Conservation (phyloP, 1,284 basidiomycete genomes). For the Papiliotrema laurentii region DNA sequence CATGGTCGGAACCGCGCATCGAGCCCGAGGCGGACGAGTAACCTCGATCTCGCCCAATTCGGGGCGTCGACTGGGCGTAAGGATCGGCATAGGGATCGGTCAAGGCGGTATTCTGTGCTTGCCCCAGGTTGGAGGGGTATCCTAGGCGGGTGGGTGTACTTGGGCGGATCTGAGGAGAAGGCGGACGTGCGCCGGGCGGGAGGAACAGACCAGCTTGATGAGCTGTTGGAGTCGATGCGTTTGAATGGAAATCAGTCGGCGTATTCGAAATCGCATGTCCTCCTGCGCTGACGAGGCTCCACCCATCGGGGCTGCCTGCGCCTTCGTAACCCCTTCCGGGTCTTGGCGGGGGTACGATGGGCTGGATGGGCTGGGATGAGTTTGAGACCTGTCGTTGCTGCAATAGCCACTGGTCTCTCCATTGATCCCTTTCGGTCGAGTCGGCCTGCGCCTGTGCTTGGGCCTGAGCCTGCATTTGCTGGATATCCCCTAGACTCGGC, state of each 20-base stretch:
- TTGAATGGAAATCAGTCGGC: constrained; percentile 14
- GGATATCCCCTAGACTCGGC: constrained; percentile 22
- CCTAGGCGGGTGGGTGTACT: constrained; percentile 13
- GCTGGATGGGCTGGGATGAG: background rate
- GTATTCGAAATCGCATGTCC: constrained; percentile 10
- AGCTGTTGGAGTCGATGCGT: constrained; percentile 11
- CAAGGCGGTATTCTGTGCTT: constrained; percentile 22
- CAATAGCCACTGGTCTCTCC: constrained; percentile 8
- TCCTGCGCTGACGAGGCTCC: constrained; percentile 8
- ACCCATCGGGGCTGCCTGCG: constrained; percentile 15
- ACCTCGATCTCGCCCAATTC: constrained; percentile 18
- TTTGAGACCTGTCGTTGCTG: constrained; percentile 6
- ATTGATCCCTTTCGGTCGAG: constrained; percentile 4
- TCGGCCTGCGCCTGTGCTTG: constrained; percentile 1
- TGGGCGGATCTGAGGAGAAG: constrained; percentile 22
- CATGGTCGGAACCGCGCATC: constrained; percentile 19
- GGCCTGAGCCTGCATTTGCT: constrained; percentile 11
- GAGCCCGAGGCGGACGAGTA: constrained; percentile 15
- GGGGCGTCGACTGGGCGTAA: background rate
- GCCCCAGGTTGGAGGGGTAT: constrained; percentile 13
- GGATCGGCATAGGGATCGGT: constrained; percentile 6
- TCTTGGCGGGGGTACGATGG: constrained; percentile 3
- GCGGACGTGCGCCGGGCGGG: constrained; percentile 34
- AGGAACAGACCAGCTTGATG: constrained; percentile 17
- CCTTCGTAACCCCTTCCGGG: constrained; percentile 7